Evolutionary conservation across 352 stramenopile genomes (phyloP).

Genomic region (Phytophthora multivora): DNA sequence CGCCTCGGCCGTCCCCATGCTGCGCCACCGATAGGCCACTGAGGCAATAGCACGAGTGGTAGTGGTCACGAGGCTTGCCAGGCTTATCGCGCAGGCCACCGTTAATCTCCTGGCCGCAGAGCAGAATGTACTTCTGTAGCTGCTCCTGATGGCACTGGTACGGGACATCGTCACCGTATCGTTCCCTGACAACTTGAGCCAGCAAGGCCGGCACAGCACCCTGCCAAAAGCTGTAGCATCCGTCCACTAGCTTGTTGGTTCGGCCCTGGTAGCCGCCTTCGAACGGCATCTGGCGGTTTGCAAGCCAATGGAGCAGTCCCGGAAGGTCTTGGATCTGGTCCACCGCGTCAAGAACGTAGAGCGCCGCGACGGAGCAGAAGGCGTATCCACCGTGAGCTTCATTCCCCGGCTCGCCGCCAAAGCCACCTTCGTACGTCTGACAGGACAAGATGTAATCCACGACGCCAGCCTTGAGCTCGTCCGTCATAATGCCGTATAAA

Average conservation of each 20-base stretch:
- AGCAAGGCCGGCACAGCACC: slow-evolving; percentile 90
- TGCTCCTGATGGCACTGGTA: slow-evolving; percentile 78
- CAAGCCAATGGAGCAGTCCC: slow-evolving; percentile 88
- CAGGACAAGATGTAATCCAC: slow-evolving; percentile 87
- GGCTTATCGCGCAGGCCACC: slow-evolving; percentile 95
- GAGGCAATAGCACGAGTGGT: slow-evolving; percentile 99
- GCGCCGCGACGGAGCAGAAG: slow-evolving; percentile 96
- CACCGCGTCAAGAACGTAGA: slow-evolving; percentile 90
- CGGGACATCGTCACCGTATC: slow-evolving; percentile 37
- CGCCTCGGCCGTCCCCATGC: slow-evolving; percentile 60
- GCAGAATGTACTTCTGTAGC: slow-evolving; percentile 93
- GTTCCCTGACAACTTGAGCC: slow-evolving; percentile 43
- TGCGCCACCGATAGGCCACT: slow-evolving; percentile 95
- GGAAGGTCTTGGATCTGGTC: slow-evolving; percentile 58
- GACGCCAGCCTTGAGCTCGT: slow-evolving; percentile 81
- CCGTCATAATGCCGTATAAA: slow-evolving; percentile 93
- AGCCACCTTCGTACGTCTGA: slow-evolving; percentile 98
- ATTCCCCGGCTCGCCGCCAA: slow-evolving; percentile 90
- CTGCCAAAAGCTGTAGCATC: slow-evolving; percentile 99
- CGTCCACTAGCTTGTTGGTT: slow-evolving; percentile 99
- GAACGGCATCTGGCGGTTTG: slow-evolving; percentile 93
- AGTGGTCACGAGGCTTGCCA: slow-evolving; percentile 96
- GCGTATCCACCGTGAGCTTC: slow-evolving; percentile 99
- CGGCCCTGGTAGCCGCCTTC: slow-evolving; percentile 93
- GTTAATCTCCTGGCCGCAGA: slow-evolving; percentile 94